Base-by-base conservation (phyloP, 257 asterid genomes). In the Fraxinus cuspidata region DNA sequence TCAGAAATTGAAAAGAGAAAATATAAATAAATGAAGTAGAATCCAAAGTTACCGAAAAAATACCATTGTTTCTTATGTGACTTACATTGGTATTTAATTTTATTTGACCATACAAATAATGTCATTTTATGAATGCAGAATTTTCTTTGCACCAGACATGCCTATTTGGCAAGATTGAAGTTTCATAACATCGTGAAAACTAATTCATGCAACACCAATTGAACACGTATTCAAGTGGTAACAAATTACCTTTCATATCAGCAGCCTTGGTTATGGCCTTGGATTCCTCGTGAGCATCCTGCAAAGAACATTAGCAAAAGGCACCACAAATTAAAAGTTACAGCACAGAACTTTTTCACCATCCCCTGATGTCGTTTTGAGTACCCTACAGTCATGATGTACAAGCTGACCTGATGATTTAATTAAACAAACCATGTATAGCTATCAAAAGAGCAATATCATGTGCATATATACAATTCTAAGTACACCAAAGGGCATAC, bases 231-330 rank as follows among this genome's bases (percentile, higher is more conserved):
- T 77, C 73, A 72, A 56, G 44, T 58, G 72, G 40, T 13, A 66
- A 64, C 5, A 72, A 18, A 60, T 69, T 86, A 92, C 99, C 92
- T 90, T 96, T 93, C 99, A 96, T 96, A 19, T 91, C 81, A 82
- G 96, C 78, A 85, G 99, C 99, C 87, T 93, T 96, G 23, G 99
- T 96, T 40, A 93, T 79, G 40, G 97, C 84, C 88, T 90, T 96
- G 71, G 99, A 93, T 84, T 96, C 97, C 90, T 96, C 98, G 70
- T 93, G 98, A 73, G 99, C 97, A 79, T 92, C 97, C 99, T 96
- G 89, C 82, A 83, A 83, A 79, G 63, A 53, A 66, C 49, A 71
- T 70, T 21, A 64, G 71, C 67, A 81, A 65, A 78, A 75, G 69
- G 74, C 71, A 77, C 78, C 77, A 66, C 64, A 67, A 63, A 25